A percentile compares a stretch with the other conserved stretches of the same genome.
Evolutionary conservation across 495 filamentous ascomycete species (phyloP).

Genomic region (Lasiosphaeria hispida): DNA sequence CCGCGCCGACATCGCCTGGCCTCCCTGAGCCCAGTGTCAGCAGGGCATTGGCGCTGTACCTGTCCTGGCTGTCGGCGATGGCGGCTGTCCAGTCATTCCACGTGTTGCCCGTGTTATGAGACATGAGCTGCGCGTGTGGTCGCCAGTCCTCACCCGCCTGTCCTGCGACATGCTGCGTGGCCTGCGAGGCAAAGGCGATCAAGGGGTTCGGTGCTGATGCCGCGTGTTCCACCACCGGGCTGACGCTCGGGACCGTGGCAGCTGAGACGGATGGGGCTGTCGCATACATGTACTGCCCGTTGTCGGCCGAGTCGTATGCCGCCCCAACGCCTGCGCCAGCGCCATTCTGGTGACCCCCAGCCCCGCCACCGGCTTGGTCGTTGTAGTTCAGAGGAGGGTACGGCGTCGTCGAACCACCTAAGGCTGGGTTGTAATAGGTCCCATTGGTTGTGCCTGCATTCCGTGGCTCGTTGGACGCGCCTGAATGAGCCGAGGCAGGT

Average conservation of each 20-base stretch:
- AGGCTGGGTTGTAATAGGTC: slow-evolving; percentile 24
- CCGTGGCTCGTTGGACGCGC: slow-evolving; percentile 16
- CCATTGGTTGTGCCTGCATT: slow-evolving; percentile 21
- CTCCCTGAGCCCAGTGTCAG: slow-evolving; percentile 37
- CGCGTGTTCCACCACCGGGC: slow-evolving; percentile 12
- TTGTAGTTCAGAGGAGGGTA: slow-evolving; percentile 26
- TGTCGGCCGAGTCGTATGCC: slow-evolving; percentile 18
- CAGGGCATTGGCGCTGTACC: slow-evolving; percentile 43
- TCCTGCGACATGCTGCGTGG: slow-evolving; percentile 32
- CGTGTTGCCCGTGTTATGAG: slow-evolving; percentile 29
- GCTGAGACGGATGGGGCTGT: slow-evolving; percentile 14
- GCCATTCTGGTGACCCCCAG: slow-evolving; percentile 16
- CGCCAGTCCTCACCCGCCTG: slow-evolving; percentile 30
- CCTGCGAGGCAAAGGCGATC: slow-evolving; percentile 36
- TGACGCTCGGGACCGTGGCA: slow-evolving; percentile 8
- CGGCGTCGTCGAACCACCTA: slow-evolving; percentile 12
- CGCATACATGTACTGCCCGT: slow-evolving; percentile 24
- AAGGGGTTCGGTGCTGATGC: slow-evolving; percentile 26
- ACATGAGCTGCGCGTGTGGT: slow-evolving; percentile 23
- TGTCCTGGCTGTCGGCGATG: slow-evolving; percentile 45
- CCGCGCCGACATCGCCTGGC: slow-evolving; percentile 19
- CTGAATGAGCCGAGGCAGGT: not conserved
- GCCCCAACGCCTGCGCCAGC: slow-evolving; percentile 24
- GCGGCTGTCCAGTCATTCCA: slow-evolving; percentile 51
- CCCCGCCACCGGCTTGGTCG: slow-evolving; percentile 10